A percentile compares a stretch with the other conserved stretches of the same genome.
These are phyloP conservation scores for Zasmidium cellare DNA, from an alignment of 2,329 filamentous ascomycete genomes.

Conservation along the genomic window DNA sequence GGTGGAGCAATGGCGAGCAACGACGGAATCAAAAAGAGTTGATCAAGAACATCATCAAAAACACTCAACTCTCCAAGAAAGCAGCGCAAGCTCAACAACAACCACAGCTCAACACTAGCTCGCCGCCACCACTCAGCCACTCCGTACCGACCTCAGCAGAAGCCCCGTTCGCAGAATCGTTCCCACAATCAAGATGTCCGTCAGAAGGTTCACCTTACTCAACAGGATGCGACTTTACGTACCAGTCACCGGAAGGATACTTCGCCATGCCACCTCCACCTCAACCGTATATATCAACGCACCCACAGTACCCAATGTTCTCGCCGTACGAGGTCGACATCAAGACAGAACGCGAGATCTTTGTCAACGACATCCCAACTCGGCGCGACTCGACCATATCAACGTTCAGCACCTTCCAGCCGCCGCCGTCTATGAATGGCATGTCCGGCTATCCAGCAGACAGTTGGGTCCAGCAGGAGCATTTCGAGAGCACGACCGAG, in stretches of 20 bases:
- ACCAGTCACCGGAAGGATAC: conserved; percentile 55
- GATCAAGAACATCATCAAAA: conserved; percentile 97
- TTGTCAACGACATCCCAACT: conserved; percentile 85
- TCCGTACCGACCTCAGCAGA: conserved; percentile 69
- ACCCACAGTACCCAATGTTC: conserved; percentile 55
- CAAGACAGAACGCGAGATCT: conserved; percentile 93
- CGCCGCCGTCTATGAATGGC: conserved; percentile 71
- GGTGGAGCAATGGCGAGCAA: conserved; percentile 94
- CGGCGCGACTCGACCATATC: conserved; percentile 84
- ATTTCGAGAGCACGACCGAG: conserved; percentile 67
- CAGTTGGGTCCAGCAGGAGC: conserved; percentile 72
- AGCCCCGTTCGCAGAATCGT: conserved; percentile 68
- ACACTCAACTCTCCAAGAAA: conserved; percentile 92
- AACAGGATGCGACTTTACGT: conserved; percentile 64
- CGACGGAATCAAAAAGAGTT: conserved; percentile 85
- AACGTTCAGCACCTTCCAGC: conserved; percentile 88
- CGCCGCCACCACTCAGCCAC: conserved; percentile 72
- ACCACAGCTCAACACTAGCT: conserved; percentile 53
- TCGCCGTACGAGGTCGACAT: conserved; percentile 92
- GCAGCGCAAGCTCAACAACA: conserved; percentile 51
- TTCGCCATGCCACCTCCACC: conserved; percentile 61
- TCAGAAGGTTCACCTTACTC: conserved; percentile 81
- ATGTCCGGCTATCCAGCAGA: conserved; percentile 61
- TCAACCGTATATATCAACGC: conserved; percentile 33
- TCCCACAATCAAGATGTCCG: conserved; percentile 70